Evolutionary conservation across 768 basidiomycete genomes (phyloP).

Genomic region (Leccinum boreale): DNA sequence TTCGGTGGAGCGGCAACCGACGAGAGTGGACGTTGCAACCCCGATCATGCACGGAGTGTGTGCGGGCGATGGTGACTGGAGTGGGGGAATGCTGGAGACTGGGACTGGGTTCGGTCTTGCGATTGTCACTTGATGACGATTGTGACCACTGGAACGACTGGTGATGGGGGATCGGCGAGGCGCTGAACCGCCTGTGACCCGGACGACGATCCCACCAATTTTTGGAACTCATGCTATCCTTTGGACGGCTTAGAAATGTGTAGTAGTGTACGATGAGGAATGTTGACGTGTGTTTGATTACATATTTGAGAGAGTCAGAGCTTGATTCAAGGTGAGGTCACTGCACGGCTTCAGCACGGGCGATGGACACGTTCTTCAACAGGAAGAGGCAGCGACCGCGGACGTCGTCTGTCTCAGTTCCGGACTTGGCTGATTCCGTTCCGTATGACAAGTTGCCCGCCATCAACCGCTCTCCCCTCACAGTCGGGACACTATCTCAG

Average conservation of each 20-base stretch:
- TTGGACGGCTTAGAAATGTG: constrained; percentile 12
- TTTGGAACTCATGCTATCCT: constrained; percentile 29
- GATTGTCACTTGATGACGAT: constrained; percentile 11
- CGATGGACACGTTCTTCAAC: constrained; percentile 67
- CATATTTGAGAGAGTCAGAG: neutral
- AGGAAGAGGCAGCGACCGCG: constrained; percentile 58
- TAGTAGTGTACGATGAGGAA: neutral
- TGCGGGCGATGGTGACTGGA: constrained; percentile 22
- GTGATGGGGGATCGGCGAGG: constrained; percentile 26
- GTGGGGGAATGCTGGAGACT: constrained; percentile 51
- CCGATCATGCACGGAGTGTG: constrained; percentile 23
- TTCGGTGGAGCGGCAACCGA: constrained; percentile 36
- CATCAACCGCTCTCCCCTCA: constrained; percentile 55
- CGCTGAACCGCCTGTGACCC: constrained; percentile 29
- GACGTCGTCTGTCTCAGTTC: constrained; percentile 56
- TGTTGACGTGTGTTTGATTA: constrained; percentile 27
- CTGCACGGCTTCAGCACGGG: constrained; percentile 1
- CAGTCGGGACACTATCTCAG: constrained; percentile 54
- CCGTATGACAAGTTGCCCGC: constrained; percentile 66
- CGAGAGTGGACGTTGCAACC: constrained; percentile 32
- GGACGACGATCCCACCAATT: constrained; percentile 23
- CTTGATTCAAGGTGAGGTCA: neutral
- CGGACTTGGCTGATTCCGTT: constrained; percentile 66
- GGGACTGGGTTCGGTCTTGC: constrained; percentile 18
- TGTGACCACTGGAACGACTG: constrained; percentile 20